Evolutionary conservation across 352 stramenopile genomes (phyloP), one percentile per base, ranked within the genome.

Genomic region (Phytophthora macrochlamydospora): DNA sequence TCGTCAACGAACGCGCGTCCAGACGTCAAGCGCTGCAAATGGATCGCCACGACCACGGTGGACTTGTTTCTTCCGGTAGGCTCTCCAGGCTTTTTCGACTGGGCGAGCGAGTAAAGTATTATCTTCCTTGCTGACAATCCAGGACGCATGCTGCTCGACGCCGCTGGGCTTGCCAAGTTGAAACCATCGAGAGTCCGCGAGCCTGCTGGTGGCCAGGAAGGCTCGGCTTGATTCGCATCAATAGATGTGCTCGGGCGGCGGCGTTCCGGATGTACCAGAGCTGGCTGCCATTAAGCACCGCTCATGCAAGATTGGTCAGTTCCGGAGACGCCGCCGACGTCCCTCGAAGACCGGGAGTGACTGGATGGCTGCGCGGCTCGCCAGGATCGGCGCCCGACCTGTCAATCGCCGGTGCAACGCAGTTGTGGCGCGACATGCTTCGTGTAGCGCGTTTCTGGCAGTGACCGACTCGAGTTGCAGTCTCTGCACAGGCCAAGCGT

Each of bases 401-500:
- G 42, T 48, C 42, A 48, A 28, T 29, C 42, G 9, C 12, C 12
- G 8, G 6, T 11, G 35, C 6, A 6, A 40, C 35, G 35, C 35
- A 40, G 42, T 48, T 72, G 65, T 63, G 66, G 67, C 67, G 62
- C 57, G 61, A 70, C 66, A 51, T 55, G 53, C 50, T 62, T 24
- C 18, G 18, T 24, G 24, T 18, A 52, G 12, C 32, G 65, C 55
- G 60, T 73, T 65, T 69, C 65, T 73, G 67, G 35, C 31, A 40
- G 0, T 6, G 6, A 40, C 35, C 35, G 35, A 40, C 35, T 40
- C 35, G 35, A 24, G 18, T 24, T 24, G 46, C 52, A 59, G 52
- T 74, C 56, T 74, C 46, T 74, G 50, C 45, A 67, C 57, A 37
- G 54, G 31, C 58, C 42, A 30, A 62, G 28, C 44, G 48, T 46